A percentile compares a stretch with the other conserved stretches of the same genome.
Evolutionary conservation across 192 early-diverging fungal genomes (phyloP).

Genomic region (Coemansia erecta): DNA sequence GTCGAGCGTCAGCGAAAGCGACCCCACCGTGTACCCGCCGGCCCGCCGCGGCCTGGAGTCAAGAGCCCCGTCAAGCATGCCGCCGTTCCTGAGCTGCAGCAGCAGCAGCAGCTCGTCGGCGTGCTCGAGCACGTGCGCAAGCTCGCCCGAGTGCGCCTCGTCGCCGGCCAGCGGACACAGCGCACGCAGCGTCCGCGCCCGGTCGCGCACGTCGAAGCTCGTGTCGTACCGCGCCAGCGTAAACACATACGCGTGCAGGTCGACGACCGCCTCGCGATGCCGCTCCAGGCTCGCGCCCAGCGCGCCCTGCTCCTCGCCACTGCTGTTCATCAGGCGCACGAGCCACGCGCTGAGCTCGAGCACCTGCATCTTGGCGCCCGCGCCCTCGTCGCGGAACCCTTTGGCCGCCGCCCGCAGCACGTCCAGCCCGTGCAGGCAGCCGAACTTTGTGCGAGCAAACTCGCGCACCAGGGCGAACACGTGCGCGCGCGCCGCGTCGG

Average conservation of each 20-base stretch:
- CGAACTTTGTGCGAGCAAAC: slow-evolving; percentile 61
- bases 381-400: slow-evolving; percentile 53
- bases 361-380: slow-evolving; percentile 76
- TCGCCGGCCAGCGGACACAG: slow-evolving; percentile 37
- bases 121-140: slow-evolving; percentile 14
- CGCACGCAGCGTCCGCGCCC: slow-evolving; percentile 64
- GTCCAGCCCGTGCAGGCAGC: slow-evolving; percentile 69
- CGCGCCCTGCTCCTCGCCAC: not conserved
- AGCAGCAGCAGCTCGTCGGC: slow-evolving; percentile 19
- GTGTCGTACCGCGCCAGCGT: slow-evolving; percentile 88
- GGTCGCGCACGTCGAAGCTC: slow-evolving; percentile 87
- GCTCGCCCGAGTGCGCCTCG: slow-evolving; percentile 20
- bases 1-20: slow-evolving; percentile 63
- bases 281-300: slow-evolving; percentile 11
- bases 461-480: slow-evolving; percentile 87
- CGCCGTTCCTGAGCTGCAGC: not conserved
- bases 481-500: slow-evolving; percentile 68
- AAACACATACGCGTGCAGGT: slow-evolving; percentile 72
- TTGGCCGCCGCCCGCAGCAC: slow-evolving; percentile 76
- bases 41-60: not conserved
- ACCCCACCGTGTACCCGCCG: slow-evolving; percentile 56
- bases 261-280: slow-evolving; percentile 12
- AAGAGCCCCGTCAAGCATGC: not conserved
- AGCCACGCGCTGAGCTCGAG: slow-evolving; percentile 67
- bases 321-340: not conserved